Percentiles rank a stretch among this genome's conserved stretches.
These are phyloP conservation scores for Penicillium janthinellum DNA, from an alignment of 2,329 filamentous ascomycete species.

Conservation along the genomic window DNA sequence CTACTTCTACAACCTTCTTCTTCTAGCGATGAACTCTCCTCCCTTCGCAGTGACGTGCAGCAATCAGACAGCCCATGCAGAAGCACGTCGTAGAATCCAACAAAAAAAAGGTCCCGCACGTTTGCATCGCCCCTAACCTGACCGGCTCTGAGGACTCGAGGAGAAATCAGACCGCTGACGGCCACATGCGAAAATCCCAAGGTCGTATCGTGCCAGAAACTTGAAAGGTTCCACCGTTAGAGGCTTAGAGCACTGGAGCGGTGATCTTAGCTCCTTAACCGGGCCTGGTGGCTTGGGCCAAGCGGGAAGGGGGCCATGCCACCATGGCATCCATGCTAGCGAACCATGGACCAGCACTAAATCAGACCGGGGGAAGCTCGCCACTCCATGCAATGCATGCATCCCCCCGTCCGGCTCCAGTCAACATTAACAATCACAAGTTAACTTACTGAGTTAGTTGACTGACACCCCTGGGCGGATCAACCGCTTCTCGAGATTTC, in stretches of 20 bases:
- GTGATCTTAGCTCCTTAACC: neutral
- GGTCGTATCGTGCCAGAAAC: slow-evolving; percentile 14
- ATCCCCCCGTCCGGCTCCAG: neutral
- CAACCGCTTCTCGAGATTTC: slow-evolving; percentile 23
- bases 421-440: neutral
- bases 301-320: neutral
- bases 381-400: neutral
- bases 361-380: neutral
- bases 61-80: neutral
- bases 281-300: neutral
- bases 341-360: neutral
- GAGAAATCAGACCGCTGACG: slow-evolving; percentile 7
- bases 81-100: neutral
- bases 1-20: neutral
- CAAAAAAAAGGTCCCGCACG: neutral
- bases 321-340: neutral
- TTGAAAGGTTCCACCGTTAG: slow-evolving; percentile 11
- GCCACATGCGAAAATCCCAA: neutral
- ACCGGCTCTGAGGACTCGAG: neutral
- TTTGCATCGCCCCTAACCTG: neutral
- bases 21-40: neutral
- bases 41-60: neutral
- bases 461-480: slow-evolving; percentile 35
- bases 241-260: neutral
- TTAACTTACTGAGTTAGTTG: too few species aligned